Conservation (phyloP, 306 rosid genomes). For the Cicer pinnatifidum region DNA sequence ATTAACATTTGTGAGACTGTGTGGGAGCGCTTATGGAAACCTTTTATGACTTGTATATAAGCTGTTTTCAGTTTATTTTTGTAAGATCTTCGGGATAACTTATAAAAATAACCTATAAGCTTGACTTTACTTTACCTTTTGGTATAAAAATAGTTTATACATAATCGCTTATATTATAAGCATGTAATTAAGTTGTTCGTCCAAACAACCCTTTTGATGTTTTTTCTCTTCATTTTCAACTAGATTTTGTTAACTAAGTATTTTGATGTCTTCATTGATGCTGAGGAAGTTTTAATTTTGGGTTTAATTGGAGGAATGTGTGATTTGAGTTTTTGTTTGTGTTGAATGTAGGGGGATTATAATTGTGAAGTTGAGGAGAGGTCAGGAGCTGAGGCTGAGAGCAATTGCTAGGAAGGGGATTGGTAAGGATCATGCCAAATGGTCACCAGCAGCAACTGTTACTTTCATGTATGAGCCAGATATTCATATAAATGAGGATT, state of each 20-base stretch:
- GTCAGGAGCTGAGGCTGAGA: constrained; percentile 93
- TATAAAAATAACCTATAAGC: too few species aligned
- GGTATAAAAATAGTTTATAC: too few species aligned
- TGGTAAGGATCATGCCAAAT: constrained; percentile 98
- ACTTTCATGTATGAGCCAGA: constrained; percentile 95
- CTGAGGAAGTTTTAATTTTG: neutral
- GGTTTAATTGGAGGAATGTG: constrained; percentile 26
- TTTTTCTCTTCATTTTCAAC: neutral
- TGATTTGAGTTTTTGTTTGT: constrained; percentile 25
- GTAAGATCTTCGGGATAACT: too few species aligned
- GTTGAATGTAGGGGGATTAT: constrained; percentile 73
- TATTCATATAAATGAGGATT: constrained; percentile 83
- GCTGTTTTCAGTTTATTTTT: too few species aligned
- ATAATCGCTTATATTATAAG: too few species aligned
- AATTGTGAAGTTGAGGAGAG: constrained; percentile 85
- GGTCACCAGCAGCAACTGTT: constrained; percentile 98
- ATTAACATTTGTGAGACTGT: too few species aligned
- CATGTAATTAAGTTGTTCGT: too few species aligned
- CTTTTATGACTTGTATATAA: too few species aligned
- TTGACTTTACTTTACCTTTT: too few species aligned
- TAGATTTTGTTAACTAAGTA: neutral
- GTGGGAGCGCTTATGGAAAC: too few species aligned
- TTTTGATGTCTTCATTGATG: neutral
- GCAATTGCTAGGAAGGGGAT: constrained; percentile 97
- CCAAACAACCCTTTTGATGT: neutral